Conservation (phyloP, 371 early-diverging fungal genomes). For the Mucor racemosus region DNA sequence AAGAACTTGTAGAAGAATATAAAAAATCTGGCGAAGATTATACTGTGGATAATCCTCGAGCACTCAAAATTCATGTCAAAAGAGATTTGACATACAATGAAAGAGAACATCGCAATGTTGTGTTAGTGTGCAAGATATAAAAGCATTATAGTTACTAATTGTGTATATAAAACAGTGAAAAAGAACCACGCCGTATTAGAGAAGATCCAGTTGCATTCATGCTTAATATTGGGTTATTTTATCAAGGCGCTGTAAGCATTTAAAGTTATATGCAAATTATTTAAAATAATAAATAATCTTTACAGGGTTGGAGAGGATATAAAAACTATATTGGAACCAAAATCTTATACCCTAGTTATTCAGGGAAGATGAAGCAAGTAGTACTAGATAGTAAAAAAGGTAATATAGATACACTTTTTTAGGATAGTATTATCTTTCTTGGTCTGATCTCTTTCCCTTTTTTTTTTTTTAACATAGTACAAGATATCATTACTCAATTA, state of each 20-base stretch:
- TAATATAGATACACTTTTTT: conserved; percentile 20
- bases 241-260: conserved; percentile 67
- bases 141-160: neutral
- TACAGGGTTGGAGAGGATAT: conserved; percentile 82
- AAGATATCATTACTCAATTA: conserved; percentile 44
- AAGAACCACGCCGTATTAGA: conserved; percentile 70
- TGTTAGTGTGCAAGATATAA: conserved; percentile 19
- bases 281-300: neutral
- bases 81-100: conserved; percentile 22
- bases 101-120: conserved; percentile 37
- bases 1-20: conserved; percentile 28
- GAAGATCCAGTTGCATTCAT: conserved; percentile 82
- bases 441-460: neutral
- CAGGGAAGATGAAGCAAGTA: conserved; percentile 60
- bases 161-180: conserved; percentile 40
- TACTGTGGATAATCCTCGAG: conserved; percentile 16
- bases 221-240: conserved; percentile 71
- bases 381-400: conserved; percentile 59
- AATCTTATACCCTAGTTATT: conserved; percentile 73
- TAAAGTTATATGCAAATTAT: neutral
- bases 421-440: neutral
- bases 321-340: conserved; percentile 78
- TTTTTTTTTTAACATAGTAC: conserved; percentile 32
- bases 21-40: conserved; percentile 19
- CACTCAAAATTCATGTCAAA: conserved; percentile 31